Evolutionary conservation across 2,329 filamentous ascomycete genomes (phyloP), one percentile per base, ranked within the genome.

Genomic region (Neurospora sp.): DNA sequence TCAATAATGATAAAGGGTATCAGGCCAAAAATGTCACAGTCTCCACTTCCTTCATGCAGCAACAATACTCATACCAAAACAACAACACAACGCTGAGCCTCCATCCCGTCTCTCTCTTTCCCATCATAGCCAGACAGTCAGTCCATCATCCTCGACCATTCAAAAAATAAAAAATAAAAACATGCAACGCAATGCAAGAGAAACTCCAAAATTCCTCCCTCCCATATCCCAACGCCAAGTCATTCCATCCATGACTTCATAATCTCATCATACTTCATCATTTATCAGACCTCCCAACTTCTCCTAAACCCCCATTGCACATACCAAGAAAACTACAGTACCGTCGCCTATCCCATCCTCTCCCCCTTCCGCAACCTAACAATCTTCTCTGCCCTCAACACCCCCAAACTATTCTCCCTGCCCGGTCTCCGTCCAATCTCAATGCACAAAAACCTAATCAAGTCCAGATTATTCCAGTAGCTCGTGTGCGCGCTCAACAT

Each of bases 401-500:
- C 83, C 1, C 84, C 84, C 67, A 91, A 75, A 0, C 86, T 85
- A 73, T 86, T 80, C 3, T 86, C 83, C 74, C 86, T 89, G 0
- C 95, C 94, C 5, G 88, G 86, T 74, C 84, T 84, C 73, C 95
- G 84, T 3, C 94, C 94, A 74, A 96, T 89, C 80, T 99, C 96
- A 39, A 95, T 84, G 62, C 96, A 96, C 67, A 98, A 81, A 83
- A 98, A 90, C 66, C 94, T 84, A n/a, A 97, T 90, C 78, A 99
- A 94, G 78, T 98, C 96, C 38, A 84, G 87, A 75, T 91, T 89
- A 2, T 89, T 86, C 96, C 96, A 99, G 79, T 99, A 99, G 78
- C 92, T 95, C 70, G 92, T 93, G 80, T 99, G 96, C 9, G 96
- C 96, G 70, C 93, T 92, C 69, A 99, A 82, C 96, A 99, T 99